phyloP scores from a whole-genome alignment of 345 rosid species.

The Lepidium sativum region DNA sequence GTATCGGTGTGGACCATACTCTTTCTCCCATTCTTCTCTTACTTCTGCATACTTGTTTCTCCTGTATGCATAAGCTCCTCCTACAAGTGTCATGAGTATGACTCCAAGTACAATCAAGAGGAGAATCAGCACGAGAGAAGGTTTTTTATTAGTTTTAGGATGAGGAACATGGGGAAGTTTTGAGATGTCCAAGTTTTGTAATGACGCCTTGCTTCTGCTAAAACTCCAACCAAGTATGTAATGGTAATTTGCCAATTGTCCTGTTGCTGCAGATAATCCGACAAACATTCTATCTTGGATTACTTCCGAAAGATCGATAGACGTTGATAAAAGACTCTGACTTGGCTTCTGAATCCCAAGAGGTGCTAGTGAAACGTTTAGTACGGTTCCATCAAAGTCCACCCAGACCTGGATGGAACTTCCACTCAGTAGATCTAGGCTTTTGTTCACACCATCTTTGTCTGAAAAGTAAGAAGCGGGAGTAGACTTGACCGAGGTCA shows the following conservation, averaged over 20 bases:
- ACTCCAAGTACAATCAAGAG: slow-evolving; percentile 12
- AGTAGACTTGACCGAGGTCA: slow-evolving; percentile 31
- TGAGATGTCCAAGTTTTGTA: slow-evolving; percentile 35
- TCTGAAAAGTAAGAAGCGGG: slow-evolving; percentile 33
- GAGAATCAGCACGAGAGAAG: slow-evolving; percentile 8
- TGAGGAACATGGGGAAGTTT: slow-evolving; percentile 47
- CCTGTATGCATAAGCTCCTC: slow-evolving; percentile 21
- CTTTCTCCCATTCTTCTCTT: slow-evolving; percentile 58
- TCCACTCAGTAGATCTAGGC: slow-evolving; percentile 36
- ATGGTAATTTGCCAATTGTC: slow-evolving; percentile 30
- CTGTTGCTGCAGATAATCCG: slow-evolving; percentile 62
- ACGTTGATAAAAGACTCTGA: slow-evolving; percentile 37
- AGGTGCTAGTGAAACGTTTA: slow-evolving; percentile 45
- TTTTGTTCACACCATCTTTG: slow-evolving; percentile 1
- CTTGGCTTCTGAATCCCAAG: slow-evolving; percentile 26
- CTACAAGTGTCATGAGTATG: neutral
- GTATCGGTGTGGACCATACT: slow-evolving; percentile 49
- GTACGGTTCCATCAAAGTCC: slow-evolving; percentile 39
- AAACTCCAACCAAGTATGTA: slow-evolving; percentile 72
- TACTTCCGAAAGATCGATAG: slow-evolving; percentile 32
- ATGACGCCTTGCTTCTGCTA: slow-evolving; percentile 32
- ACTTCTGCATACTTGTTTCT: slow-evolving; percentile 46
- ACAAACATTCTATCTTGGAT: slow-evolving; percentile 38
- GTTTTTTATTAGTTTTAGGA: neutral
- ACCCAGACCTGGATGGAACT: slow-evolving; percentile 48